Evolutionary conservation across 78 protist species (phyloP).

Genomic region (Dictyostelium brefeldianum): DNA sequence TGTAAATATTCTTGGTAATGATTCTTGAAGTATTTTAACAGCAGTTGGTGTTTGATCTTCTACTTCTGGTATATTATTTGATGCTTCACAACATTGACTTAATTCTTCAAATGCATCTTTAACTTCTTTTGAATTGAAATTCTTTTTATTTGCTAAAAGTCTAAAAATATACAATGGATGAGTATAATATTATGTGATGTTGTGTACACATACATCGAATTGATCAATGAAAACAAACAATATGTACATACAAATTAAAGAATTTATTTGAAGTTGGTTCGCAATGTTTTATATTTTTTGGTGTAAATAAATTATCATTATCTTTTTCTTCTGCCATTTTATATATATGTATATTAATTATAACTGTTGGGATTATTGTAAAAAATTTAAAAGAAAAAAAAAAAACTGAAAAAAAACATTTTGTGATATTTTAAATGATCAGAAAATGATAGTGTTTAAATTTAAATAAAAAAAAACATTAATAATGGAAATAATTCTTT

Average conservation of each 20-base stretch:
- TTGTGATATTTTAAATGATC: too few relatives aligned
- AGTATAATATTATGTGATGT: too few relatives aligned
- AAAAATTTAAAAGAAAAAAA: too few relatives aligned
- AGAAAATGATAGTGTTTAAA: too few relatives aligned
- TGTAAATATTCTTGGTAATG: conserved; percentile 65
- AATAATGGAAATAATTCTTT: too few relatives aligned
- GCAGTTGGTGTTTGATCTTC: conserved; percentile 38
- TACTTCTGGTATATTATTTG: conserved; percentile 48
- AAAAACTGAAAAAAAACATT: too few relatives aligned
- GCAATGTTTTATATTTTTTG: conserved; percentile 63
- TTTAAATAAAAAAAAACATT: too few relatives aligned
- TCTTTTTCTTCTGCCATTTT: conserved; percentile 11
- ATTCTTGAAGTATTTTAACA: conserved; percentile 44
- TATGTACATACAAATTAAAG: conserved; percentile 36
- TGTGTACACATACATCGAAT: too few relatives aligned
- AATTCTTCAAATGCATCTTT: conserved; percentile 29
- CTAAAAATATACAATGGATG: too few relatives aligned
- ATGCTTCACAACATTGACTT: conserved; percentile 31
- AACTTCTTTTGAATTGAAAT: conserved; percentile 21
- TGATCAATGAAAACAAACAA: too few relatives aligned
- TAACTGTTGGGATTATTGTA: too few relatives aligned
- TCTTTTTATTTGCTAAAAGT: background rate
- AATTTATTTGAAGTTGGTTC: conserved; percentile 47
- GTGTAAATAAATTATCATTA: conserved; percentile 16
- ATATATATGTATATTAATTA: too few relatives aligned